Evolutionary conservation across 495 filamentous ascomycete genomes (phyloP), one percentile per base, ranked within the genome.

Genomic region (Trichoderma orchidacearum): DNA sequence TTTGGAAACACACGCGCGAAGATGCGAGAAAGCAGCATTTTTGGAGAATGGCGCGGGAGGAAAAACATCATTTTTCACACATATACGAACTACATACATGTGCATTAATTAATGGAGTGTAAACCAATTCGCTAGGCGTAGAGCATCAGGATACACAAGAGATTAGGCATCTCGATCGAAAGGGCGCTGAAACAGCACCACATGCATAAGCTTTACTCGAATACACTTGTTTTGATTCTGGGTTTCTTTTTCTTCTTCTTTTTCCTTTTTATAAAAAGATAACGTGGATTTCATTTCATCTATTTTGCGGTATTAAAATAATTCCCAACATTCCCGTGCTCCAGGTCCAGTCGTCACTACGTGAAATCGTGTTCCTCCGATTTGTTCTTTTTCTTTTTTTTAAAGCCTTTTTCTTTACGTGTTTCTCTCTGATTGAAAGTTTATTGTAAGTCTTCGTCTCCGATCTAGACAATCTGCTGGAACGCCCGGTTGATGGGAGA

Each of bases 401-500:
- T 34, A 3, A 5, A 54, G 6, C 30, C 3, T 27, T 48, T 23
- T 11, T 48, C 27, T 48, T 23, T 9, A 7, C 18, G n/a, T 48
- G 18, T 48, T 48, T 48, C n/a, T 36, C 3, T 36, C 7, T 25
- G 4, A 8, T 48, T 48, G n/a, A 48, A 15, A 36, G 5, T 48
- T 48, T 25, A 23, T 23, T 23, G 27, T 27, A 13, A 25, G n/a
- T n/a, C n/a, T n/a, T n/a, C n/a, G n/a, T n/a, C n/a, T n/a, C n/a
- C n/a, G n/a, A 18, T 53, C 69, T 88, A 92, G 72, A 91, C 87
- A 59, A 92, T 72, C 72, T 93, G 87, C 70, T 83, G 71, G 78
- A 93, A 93, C 57, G 89, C 93, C 67, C 90, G 87, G 83, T 97
- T 96, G 75, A 98, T 72, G 56, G 94, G 93, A 35, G 90, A 96